phyloP scores from a whole-genome alignment of 768 basidiomycete genomes.

The Hebeloma cylindrosporum region DNA sequence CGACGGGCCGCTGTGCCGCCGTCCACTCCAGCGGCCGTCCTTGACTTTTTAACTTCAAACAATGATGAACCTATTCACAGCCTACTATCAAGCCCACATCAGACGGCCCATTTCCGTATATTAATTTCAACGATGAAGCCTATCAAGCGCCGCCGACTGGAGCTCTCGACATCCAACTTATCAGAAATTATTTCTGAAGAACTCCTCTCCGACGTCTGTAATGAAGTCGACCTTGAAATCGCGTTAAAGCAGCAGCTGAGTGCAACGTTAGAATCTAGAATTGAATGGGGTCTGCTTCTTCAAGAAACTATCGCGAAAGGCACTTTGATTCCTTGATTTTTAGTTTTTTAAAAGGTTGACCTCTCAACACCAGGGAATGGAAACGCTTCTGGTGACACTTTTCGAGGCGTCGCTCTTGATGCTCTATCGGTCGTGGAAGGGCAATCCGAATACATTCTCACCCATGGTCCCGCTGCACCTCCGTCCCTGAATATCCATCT shows the following conservation, averaged over 20 bases:
- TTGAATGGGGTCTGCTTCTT: conserved; percentile 48
- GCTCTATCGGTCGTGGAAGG: conserved; percentile 40
- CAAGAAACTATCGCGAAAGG: conserved; percentile 37
- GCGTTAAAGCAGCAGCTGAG: conserved; percentile 41
- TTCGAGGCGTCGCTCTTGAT: conserved; percentile 42
- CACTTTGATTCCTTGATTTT: conserved; percentile 13
- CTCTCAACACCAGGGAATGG: conserved; percentile 11
- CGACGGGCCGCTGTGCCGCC: no score
- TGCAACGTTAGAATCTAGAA: conserved; percentile 42
- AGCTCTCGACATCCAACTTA: neutral
- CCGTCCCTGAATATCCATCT: conserved; percentile 15
- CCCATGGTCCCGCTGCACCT: conserved; percentile 28
- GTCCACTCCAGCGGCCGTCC: no score
- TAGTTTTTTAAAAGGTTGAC: neutral
- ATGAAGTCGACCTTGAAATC: conserved; percentile 50
- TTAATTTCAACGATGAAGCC: conserved; percentile 15
- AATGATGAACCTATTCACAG: no score
- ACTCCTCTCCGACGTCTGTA: conserved; percentile 27
- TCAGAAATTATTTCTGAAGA: neutral
- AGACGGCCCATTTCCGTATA: no score
- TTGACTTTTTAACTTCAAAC: no score
- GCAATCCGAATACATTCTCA: conserved; percentile 39
- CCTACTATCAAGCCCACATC: no score
- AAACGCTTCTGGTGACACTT: conserved; percentile 26
- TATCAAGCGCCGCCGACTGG: conserved; percentile 10